These are phyloP conservation scores for Gamarada debralockiae DNA, from an alignment of 495 filamentous ascomycete genomes.

Conservation along the genomic window DNA sequence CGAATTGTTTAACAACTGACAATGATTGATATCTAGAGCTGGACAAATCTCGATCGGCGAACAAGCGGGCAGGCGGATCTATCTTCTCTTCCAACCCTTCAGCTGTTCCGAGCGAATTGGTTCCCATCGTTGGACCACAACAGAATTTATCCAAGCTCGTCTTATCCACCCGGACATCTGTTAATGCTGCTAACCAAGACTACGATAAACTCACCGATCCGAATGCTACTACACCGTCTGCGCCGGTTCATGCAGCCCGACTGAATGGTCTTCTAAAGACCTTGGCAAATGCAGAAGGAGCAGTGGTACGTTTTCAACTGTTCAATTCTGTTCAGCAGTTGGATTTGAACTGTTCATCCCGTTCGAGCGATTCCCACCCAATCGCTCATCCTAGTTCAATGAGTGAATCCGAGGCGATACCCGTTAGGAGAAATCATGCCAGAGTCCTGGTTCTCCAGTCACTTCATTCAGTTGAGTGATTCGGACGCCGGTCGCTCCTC, in stretches of 20 bases:
- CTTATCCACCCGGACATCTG: conserved; percentile 53
- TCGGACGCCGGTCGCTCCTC: no score
- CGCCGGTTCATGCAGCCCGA: conserved; percentile 88
- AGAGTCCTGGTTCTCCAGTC: no score
- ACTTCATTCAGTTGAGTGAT: no score
- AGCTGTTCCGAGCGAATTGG: conserved; percentile 69
- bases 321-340: no score
- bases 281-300: conserved; percentile 85
- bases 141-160: conserved; percentile 67
- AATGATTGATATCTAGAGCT: conserved; percentile 69
- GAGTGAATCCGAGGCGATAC: no score
- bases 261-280: conserved; percentile 82
- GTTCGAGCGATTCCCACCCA: no score
- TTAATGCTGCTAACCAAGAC: conserved; percentile 68
- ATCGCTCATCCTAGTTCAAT: no score
- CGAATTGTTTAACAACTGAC: no score
- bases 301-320: conserved; percentile 44
- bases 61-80: conserved; percentile 60
- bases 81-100: conserved; percentile 60
- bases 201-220: conserved; percentile 79
- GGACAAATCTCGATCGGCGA: conserved; percentile 66
- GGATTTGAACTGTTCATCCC: no score
- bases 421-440: no score
- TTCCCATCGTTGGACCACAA: conserved; percentile 66
- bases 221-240: conserved; percentile 57